These are phyloP conservation scores for Hibiscus mutabilis DNA, from an alignment of 345 rosid genomes.

Conservation along the genomic window DNA sequence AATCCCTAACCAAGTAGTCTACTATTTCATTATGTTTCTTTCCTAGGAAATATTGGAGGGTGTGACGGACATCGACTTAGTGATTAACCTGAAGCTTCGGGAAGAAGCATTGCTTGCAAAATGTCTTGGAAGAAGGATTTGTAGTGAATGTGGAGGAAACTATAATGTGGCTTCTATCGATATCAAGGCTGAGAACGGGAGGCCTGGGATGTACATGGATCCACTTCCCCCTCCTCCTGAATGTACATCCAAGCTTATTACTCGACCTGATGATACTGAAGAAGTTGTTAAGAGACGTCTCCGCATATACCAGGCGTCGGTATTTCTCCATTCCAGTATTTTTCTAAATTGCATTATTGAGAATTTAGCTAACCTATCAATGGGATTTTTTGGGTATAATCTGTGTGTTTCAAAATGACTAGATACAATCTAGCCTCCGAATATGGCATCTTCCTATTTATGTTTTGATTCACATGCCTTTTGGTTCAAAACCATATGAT, in stretches of 20 bases:
- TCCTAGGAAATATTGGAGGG: constrained; percentile 86
- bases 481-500: neutral
- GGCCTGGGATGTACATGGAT: constrained; percentile 82
- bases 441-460: too few relatives aligned
- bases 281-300: constrained; percentile 87
- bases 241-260: constrained; percentile 76
- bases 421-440: neutral
- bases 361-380: neutral
- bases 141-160: constrained; percentile 85
- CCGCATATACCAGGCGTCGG: constrained; percentile 67
- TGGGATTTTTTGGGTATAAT: neutral
- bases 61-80: constrained; percentile 74
- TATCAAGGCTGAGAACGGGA: constrained; percentile 71
- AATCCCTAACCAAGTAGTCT: neutral
- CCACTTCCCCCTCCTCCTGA: constrained; percentile 93
- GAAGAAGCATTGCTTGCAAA: constrained; percentile 90
- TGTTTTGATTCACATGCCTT: too few relatives aligned
- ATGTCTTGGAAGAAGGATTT: constrained; percentile 93
- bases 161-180: constrained; percentile 83
- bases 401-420: too few relatives aligned
- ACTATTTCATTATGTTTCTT: neutral
- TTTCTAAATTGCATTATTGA: neutral
- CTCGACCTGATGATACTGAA: constrained; percentile 84
- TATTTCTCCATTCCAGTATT: constrained; percentile 10
- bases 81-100: constrained; percentile 72